Base-by-base conservation (phyloP, 2,329 filamentous ascomycete genomes). In the Diaporthe sp. region DNA sequence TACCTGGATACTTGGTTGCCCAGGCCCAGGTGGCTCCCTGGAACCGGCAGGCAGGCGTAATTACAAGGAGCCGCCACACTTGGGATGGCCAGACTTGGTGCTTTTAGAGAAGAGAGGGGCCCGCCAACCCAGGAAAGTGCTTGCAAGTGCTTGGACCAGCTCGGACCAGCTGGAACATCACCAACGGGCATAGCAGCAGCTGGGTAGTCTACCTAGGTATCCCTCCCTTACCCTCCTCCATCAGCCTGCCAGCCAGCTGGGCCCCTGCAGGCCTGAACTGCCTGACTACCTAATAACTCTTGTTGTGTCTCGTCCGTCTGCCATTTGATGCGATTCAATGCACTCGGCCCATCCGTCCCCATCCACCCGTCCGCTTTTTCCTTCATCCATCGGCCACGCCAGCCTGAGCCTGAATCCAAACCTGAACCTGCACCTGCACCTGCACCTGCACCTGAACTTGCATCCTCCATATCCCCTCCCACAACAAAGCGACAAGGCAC, bases 141-240 rank as follows among this genome's bases (percentile, higher is more conserved):
- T 67, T 67, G 62, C 10, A 53, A 51, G 62, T 68, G 62, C 62
- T 68, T 68, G 34, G 65, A 68, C 65, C 65, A 68, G 65, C 65
- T 68, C 31, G 65, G 65, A 68, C 65, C 65, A 68, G 65, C 65
- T 69, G 49, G 65, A 85, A 86, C 61, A 88, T 91, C 77, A 88
- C 88, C 49, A 90, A 92, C 67, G 85, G 85, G 51, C 90, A 28
- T 28, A 92, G 85, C 86, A 88, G 74, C 86, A 85, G 70, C 86
- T 69, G 49, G 46, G 65, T 31, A 31, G 31, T 31, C 31, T 31
- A 31, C 31, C 31, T 31, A 31, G 31, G 31, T 31, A 69, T 55
- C 65, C 65, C 65, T 69, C 59, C 39, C 34, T 62, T 49, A 10
- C 44, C 19, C 61, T 17, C 42, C 61, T 17, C 42, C 61, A n/a